A percentile compares a stretch with the other conserved stretches of the same genome.
Evolutionary conservation across 1,284 basidiomycete species (phyloP).

Genomic region (Cutaneotrichosporon cyanovorans): DNA sequence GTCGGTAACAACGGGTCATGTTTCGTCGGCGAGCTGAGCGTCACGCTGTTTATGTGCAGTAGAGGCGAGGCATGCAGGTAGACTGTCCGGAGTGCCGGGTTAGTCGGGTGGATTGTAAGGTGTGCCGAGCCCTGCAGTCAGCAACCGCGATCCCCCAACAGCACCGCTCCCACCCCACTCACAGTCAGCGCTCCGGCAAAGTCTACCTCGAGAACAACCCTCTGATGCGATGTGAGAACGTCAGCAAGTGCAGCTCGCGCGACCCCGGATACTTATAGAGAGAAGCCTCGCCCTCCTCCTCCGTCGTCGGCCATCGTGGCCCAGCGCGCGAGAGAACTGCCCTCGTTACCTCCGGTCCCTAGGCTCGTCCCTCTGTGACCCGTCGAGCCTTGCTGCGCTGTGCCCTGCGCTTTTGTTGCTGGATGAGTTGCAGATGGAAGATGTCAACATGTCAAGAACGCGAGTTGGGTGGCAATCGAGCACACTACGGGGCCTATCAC

Average conservation of each 20-base stretch:
- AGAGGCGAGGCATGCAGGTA: constrained; percentile 41
- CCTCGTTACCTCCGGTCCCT: too few species aligned
- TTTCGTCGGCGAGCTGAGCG: constrained; percentile 37
- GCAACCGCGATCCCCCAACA: constrained; percentile 3
- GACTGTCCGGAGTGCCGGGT: constrained; percentile 35
- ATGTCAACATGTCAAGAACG: too few species aligned
- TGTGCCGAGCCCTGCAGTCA: constrained; percentile 35
- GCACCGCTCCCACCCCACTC: not conserved
- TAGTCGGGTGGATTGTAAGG: constrained; percentile 40
- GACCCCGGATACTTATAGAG: constrained; percentile 13
- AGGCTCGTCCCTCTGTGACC: too few species aligned
- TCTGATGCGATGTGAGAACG: constrained; percentile 34
- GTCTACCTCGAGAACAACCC: constrained; percentile 43
- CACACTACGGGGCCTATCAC: too few species aligned
- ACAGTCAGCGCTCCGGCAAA: constrained; percentile 36
- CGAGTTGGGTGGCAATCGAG: too few species aligned
- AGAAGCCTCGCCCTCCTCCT: constrained; percentile 17
- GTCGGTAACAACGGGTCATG: constrained; percentile 52
- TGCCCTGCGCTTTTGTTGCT: too few species aligned
- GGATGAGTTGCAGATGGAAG: too few species aligned
- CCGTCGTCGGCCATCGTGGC: constrained; percentile 18
- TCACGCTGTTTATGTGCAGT: constrained; percentile 35
- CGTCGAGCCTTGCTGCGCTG: too few species aligned
- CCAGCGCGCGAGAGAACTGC: constrained; percentile 9
- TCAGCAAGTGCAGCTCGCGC: constrained; percentile 4